Evolutionary conservation across 495 filamentous ascomycete genomes (phyloP), one percentile per base, ranked within the genome.

Genomic region (Lentithecium fluviatile): DNA sequence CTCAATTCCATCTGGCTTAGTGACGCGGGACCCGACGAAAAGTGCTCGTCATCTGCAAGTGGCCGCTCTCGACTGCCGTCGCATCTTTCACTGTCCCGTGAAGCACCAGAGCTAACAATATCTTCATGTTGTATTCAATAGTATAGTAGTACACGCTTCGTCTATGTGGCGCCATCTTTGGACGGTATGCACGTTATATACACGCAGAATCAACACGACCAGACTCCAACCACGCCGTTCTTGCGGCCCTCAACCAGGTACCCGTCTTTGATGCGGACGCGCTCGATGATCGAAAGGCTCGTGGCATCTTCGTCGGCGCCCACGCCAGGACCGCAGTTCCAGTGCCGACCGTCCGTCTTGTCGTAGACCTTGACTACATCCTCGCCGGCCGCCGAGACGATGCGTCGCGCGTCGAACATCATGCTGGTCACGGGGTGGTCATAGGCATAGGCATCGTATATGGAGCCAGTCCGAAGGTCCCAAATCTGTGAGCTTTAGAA

Each of bases 301-400:
- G 80, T 82, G 8, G 78, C 85, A 15, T 79, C 69, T 20, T 89
- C 88, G 21, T 83, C 82, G 25, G 80, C 80, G 10, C 77, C 79
- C 36, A 87, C 83, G 32, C 90, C 91, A 0, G 90, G 85, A 19
- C 94, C 94, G 73, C 94, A 99, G 71, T 97, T 92, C 94, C 94
- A 97, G 72, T 97, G 95, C 58, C 88, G 77, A 11, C 90, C 91
- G 67, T 99, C 94, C 3, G 88, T 86, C 81, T 97, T 97, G 75
- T 99, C 94, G 73, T 97, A 97, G 47, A 97, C 87, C 75, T 99
- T 99, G 61, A 91, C 90, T 25, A 97, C 90, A 66, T 87, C 86
- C 72, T 97, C 93, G 46, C 91, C 88, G 0, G 90, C 91, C 2
- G 94, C 92, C 45, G 90, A 84, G 7, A 93, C 91, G 61, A 99